These are phyloP conservation scores for Thielaviopsis populi DNA, from an alignment of 2,329 filamentous ascomycete species.

Conservation along the genomic window DNA sequence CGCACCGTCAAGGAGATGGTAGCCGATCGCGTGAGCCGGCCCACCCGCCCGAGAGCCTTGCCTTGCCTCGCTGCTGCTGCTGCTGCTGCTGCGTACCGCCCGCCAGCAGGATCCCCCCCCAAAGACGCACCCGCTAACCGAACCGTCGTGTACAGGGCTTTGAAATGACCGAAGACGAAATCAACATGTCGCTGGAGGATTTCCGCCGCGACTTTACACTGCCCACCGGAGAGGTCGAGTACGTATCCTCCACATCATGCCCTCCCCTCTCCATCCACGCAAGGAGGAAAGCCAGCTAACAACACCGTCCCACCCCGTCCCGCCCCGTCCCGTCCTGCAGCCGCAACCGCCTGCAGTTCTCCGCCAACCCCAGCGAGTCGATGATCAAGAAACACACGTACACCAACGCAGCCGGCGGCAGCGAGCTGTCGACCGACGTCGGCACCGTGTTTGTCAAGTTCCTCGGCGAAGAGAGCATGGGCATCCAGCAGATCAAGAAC, in stretches of 20 bases:
- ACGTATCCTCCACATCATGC: conserved; percentile 25
- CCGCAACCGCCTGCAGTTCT: conserved; percentile 73
- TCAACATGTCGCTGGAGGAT: conserved; percentile 68
- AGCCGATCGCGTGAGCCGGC: conserved; percentile 63
- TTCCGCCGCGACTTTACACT: conserved; percentile 62
- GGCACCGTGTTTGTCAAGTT: conserved; percentile 86
- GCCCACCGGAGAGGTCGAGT: conserved; percentile 62
- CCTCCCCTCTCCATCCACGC: conserved; percentile 7
- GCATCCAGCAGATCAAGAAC: conserved; percentile 79
- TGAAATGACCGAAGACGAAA: conserved; percentile 76
- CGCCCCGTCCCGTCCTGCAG: conserved; percentile 37
- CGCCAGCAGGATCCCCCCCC: too few relatives aligned
- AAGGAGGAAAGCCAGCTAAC: too few relatives aligned
- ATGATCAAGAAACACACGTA: conserved; percentile 64
- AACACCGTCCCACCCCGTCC: too few relatives aligned
- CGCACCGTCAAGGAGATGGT: conserved; percentile 93
- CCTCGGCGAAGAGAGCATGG: conserved; percentile 61
- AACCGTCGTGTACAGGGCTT: conserved; percentile 71
- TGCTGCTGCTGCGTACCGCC: too few relatives aligned
- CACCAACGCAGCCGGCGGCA: conserved; percentile 51
- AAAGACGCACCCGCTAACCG: conserved; percentile 90
- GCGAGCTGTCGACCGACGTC: conserved; percentile 54
- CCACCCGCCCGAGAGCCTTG: not conserved
- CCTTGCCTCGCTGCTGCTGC: too few relatives aligned
- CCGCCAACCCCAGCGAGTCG: conserved; percentile 63